Evolutionary conservation across 2,329 filamentous ascomycete genomes (phyloP), one percentile per base, ranked within the genome.

Genomic region (Colletotrichum sp.): DNA sequence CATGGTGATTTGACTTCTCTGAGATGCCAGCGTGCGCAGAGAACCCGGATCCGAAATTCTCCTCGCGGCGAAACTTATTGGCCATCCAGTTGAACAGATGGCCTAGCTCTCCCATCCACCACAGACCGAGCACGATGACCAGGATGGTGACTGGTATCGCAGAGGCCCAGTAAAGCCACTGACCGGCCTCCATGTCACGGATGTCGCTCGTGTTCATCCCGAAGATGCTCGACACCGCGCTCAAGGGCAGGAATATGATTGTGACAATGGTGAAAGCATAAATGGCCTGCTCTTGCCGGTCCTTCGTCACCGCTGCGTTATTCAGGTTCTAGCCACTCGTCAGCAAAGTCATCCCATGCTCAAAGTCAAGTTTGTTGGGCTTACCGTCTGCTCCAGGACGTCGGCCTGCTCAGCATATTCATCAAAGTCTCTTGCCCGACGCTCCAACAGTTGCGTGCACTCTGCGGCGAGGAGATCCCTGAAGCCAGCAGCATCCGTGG

Each of bases 161-260:
- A 1, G 85, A 83, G 3, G 83, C 84, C 89, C 89, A 91, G 80
- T 88, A 91, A 5, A 86, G 78, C 85, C 87, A 88, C 80, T 90
- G 88, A 5, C 82, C 82, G 10, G 81, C 80, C n/a, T 86, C 82
- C 84, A 89, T 88, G 77, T 90, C 85, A 30, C 88, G 85, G 6
- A 90, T 82, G 77, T 90, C 89, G 65, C 81, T 82, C 6, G 88
- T 88, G 79, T 90, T 90, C 87, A 90, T 90, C 70, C 89, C 88
- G 77, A 90, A 88, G 71, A 89, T 85, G 78, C 85, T 87, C 13
- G 87, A 85, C 5, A 89, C 83, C 32, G 87, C 82, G 66, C 84
- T 85, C 8, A 89, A 82, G 1, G 88, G 88, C 15, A 89, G 79
- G 77, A 89, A 89, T 60, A 89, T 79, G 73, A 88, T 84, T 7